Base-by-base conservation (phyloP, 2,329 filamentous ascomycete species). In the Venturiaceae sp. region DNA sequence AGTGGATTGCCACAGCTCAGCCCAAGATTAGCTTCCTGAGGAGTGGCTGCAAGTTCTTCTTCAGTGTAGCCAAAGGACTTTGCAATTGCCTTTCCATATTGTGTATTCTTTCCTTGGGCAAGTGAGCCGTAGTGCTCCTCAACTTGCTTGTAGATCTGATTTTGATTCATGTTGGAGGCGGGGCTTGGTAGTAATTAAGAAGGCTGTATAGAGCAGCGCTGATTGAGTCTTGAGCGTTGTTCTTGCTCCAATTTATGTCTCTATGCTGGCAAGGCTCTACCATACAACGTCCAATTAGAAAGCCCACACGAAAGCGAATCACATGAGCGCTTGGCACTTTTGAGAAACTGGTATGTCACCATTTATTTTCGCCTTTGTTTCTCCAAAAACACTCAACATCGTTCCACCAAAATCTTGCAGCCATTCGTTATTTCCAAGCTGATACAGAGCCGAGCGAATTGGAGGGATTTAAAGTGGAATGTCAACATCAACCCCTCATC, bases 1-100 rank as follows among this genome's bases (percentile, higher is more conserved):
- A 80, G 59, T 1, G 80, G 79, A 57, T 82, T 82, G 6, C 80
- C 80, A 58, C 80, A 83, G 68, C 77, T 78, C 3, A 82, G 64
- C 0, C 80, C 80, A 3, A 82, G 69, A 62, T 82, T 82, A 28
- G 80, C 69, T 44, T 74, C 75, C 8, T 72, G 61, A 0, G 80
- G 78, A 32, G 77, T 72, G n/a, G 62, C 66, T 19, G 67, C 65
- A 1, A 82, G 74, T 55, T 82, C 77, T 32, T 77, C 71, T 8
- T 73, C 69, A 13, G 71, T 71, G 65, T 83, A 83, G 3, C 80
- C 80, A 63, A 83, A 82, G 0, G 80, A 74, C 54, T 71, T 72
- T 30, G 80, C 80, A 11, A 81, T 73, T 16, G 60, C 30, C 26
- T 34, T 52, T 19, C 55, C 41, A 36, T 60, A 58, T 44, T 50